Conservation (phyloP, 2,329 filamentous ascomycete genomes). For the Beauveria rudraprayagi region DNA sequence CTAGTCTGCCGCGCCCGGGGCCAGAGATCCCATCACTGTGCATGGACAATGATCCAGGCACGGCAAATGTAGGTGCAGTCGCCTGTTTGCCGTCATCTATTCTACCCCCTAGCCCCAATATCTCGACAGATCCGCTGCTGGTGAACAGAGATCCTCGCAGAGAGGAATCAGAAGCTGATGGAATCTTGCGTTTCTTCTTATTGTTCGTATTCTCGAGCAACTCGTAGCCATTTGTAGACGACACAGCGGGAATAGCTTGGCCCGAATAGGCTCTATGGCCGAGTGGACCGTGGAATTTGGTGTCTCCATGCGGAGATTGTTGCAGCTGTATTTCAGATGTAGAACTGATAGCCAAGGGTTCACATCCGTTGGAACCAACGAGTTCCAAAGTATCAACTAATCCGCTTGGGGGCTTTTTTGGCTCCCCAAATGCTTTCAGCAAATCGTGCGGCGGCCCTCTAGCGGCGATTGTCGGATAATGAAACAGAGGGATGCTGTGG, state of each 20-base stretch:
- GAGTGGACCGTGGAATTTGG: neutral
- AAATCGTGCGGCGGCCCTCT: constrained; percentile 29
- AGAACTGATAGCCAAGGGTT: neutral
- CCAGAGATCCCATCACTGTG: constrained; percentile 61
- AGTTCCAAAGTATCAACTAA: neutral
- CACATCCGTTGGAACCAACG: neutral
- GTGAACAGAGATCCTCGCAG: constrained; percentile 24
- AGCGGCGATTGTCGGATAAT: constrained; percentile 42
- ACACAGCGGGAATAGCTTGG: constrained; percentile 53
- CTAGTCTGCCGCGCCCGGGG: constrained; percentile 74
- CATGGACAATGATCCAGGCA: constrained; percentile 43
- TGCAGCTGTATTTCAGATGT: neutral
- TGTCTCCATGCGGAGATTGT: neutral
- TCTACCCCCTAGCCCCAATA: constrained; percentile 9
- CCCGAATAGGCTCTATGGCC: neutral
- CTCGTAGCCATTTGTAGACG: constrained; percentile 81
- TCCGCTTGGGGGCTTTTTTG: neutral
- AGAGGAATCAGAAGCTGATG: constrained; percentile 67
- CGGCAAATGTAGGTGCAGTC: constrained; percentile 23
- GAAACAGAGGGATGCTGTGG: constrained; percentile 66
- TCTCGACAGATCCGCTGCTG: neutral
- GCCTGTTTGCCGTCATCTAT: constrained; percentile 19
- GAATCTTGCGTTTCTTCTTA: constrained; percentile 98
- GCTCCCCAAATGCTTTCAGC: neutral
- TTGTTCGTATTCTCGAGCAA: constrained; percentile 98